phyloP scores from a whole-genome alignment of 2,329 filamentous ascomycete genomes.

The Exophiala aquamarina region DNA sequence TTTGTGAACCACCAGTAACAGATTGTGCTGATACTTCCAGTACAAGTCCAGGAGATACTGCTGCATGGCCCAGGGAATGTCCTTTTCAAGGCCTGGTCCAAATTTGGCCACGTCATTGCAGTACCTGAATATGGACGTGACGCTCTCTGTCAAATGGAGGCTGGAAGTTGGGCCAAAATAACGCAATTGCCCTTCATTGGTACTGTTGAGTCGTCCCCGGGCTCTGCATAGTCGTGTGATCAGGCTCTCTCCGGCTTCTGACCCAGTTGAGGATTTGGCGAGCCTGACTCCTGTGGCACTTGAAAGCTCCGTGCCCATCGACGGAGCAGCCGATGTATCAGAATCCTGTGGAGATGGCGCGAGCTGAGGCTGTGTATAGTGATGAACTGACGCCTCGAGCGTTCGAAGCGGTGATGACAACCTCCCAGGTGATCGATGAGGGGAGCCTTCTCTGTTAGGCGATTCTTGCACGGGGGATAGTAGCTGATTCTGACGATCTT shows the following conservation, averaged over 20 bases:
- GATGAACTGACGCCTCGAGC: too few relatives aligned
- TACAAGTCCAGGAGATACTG: constrained; percentile 15
- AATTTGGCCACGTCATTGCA: constrained; percentile 9
- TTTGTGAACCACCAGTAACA: constrained; percentile 13
- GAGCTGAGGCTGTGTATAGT: too few relatives aligned
- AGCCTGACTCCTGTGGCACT: too few relatives aligned
- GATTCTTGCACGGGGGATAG: too few relatives aligned
- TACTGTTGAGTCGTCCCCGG: constrained; percentile 7
- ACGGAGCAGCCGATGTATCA: too few relatives aligned
- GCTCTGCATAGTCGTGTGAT: constrained; percentile 8
- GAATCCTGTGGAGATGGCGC: too few relatives aligned
- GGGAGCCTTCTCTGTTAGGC: too few relatives aligned
- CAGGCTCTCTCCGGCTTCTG: constrained; percentile 2
- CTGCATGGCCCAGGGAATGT: constrained; percentile 12
- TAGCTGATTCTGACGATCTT: background rate
- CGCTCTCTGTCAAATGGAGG: constrained; percentile 12
- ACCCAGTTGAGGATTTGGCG: constrained; percentile 3
- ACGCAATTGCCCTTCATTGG: constrained; percentile 6
- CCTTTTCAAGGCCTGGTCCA: constrained; percentile 9
- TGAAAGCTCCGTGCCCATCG: too few relatives aligned
- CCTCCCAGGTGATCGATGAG: too few relatives aligned
- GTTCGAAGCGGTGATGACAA: too few relatives aligned
- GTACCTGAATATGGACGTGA: constrained; percentile 6
- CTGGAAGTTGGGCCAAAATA: constrained; percentile 14
- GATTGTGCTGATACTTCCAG: constrained; percentile 15